phyloP scores from a whole-genome alignment of 768 basidiomycete genomes.

The Boletus huronensis region DNA sequence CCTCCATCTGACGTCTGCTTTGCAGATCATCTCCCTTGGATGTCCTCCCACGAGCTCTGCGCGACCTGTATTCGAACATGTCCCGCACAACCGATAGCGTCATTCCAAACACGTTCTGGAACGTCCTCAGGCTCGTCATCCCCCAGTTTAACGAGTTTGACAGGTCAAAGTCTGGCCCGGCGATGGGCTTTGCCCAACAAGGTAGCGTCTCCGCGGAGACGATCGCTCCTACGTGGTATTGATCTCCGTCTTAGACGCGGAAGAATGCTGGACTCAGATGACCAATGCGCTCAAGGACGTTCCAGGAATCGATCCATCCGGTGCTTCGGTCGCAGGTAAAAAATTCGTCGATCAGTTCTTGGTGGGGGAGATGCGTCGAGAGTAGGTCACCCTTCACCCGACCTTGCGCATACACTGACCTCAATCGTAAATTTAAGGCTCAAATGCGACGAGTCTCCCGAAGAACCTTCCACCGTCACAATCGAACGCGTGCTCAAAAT shows the following conservation, averaged over 20 bases:
- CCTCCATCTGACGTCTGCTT: not conserved
- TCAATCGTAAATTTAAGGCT: slow-evolving; percentile 44
- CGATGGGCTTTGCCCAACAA: slow-evolving; percentile 77
- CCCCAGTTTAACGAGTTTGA: slow-evolving; percentile 88
- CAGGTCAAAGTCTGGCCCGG: slow-evolving; percentile 39
- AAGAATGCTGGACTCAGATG: slow-evolving; percentile 83
- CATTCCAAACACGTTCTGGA: slow-evolving; percentile 66
- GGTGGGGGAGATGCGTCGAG: slow-evolving; percentile 72
- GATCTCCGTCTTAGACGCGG: slow-evolving; percentile 61
- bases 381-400: slow-evolving; percentile 35
- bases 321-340: slow-evolving; percentile 34
- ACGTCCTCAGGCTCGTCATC: slow-evolving; percentile 66
- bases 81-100: slow-evolving; percentile 69
- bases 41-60: slow-evolving; percentile 50
- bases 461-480: slow-evolving; percentile 63
- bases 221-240: not conserved
- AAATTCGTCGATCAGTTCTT: slow-evolving; percentile 80
- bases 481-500: slow-evolving; percentile 81
- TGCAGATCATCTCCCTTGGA: slow-evolving; percentile 36
- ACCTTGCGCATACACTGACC: slow-evolving; percentile 12
- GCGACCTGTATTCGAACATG: slow-evolving; percentile 74
- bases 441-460: slow-evolving; percentile 76
- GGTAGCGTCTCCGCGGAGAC: slow-evolving; percentile 25
- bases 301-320: slow-evolving; percentile 40
- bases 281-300: slow-evolving; percentile 70